These are phyloP conservation scores for Solanum chiquidenum DNA, from an alignment of 257 asterid genomes.

Conservation along the genomic window DNA sequence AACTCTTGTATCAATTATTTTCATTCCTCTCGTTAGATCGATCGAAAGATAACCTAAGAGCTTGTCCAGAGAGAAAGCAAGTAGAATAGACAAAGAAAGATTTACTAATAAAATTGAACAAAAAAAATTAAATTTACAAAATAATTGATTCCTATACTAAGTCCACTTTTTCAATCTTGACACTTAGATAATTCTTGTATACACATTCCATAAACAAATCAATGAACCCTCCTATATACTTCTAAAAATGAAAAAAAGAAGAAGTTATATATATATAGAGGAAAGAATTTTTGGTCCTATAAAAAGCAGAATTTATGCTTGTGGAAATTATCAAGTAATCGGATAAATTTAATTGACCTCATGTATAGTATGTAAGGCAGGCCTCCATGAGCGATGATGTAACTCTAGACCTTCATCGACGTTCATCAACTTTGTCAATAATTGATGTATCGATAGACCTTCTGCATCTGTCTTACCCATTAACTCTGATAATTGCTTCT, in stretches of 20 bases:
- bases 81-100: not conserved
- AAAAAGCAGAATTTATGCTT: too few species aligned
- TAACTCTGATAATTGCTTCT: constrained; percentile 41
- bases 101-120: not conserved
- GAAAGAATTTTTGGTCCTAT: too few species aligned
- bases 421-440: constrained; percentile 20
- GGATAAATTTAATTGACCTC: not conserved
- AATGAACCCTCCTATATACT: not conserved
- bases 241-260: not conserved
- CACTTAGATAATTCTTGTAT: not conserved
- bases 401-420: constrained; percentile 9
- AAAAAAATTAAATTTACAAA: not conserved
- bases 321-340: too few species aligned
- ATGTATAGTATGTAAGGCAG: constrained; percentile 41
- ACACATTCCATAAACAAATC: not conserved
- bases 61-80: not conserved
- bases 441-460: constrained; percentile 23
- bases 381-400: constrained; percentile 21
- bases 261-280: not conserved
- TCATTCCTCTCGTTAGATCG: too few species aligned
- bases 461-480: constrained; percentile 12
- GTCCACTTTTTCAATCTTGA: not conserved
- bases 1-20: too few species aligned
- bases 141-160: not conserved
- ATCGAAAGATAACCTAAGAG: too few species aligned